A percentile compares a stretch with the other conserved stretches of the same genome.
Evolutionary conservation across 2,329 filamentous ascomycete genomes (phyloP).

Genomic region (Botrytis elliptica): DNA sequence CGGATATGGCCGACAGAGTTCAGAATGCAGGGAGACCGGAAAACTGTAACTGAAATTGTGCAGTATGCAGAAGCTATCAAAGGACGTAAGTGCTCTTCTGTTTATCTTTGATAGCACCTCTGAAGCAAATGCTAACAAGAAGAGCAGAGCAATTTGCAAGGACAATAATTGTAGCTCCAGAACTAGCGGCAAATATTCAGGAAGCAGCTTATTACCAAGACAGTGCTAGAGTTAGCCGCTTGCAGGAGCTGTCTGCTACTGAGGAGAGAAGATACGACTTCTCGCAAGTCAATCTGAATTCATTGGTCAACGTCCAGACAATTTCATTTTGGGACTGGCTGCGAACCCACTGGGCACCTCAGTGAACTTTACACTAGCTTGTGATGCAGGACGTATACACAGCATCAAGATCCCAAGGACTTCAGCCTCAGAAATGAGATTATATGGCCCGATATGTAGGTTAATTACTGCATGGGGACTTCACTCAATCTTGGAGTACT

Average conservation of each 20-base stretch:
- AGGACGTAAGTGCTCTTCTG: conserved; percentile 44
- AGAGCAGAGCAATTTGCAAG: conserved; percentile 27
- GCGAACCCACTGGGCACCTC: conserved; percentile 44
- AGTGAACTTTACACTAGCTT: neutral
- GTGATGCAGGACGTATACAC: neutral
- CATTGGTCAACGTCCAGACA: conserved; percentile 48
- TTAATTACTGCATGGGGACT: neutral
- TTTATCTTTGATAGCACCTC: conserved; percentile 6
- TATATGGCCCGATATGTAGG: neutral
- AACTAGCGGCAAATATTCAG: conserved; percentile 28
- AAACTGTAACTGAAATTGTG: conserved; percentile 61
- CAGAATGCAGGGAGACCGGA: conserved; percentile 65
- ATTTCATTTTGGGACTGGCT: conserved; percentile 57
- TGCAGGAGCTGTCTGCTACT: conserved; percentile 65
- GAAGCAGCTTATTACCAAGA: conserved; percentile 41
- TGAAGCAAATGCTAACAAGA: conserved; percentile 6
- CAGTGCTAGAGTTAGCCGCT: conserved; percentile 50
- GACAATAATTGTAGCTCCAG: conserved; percentile 29
- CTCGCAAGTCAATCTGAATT: conserved; percentile 58
- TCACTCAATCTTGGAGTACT: neutral
- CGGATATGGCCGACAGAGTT: conserved; percentile 67
- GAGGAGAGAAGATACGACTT: conserved; percentile 68
- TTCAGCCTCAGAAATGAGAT: neutral
- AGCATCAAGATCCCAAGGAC: neutral
- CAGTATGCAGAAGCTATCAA: conserved; percentile 48